phyloP scores from a whole-genome alignment of 306 rosid species.

The Vigna angularis region DNA sequence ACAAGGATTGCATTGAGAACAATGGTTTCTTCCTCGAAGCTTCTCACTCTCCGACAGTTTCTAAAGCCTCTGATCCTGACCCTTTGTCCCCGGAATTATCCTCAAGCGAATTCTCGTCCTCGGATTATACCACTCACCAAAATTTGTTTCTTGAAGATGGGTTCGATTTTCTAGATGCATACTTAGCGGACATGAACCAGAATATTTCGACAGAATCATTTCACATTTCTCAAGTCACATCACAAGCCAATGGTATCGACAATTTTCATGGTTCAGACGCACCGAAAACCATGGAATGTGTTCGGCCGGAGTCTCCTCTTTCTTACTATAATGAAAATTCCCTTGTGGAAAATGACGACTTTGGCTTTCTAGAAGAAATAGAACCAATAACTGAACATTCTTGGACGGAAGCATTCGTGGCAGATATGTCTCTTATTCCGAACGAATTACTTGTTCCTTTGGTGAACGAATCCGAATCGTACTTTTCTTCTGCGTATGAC shows the following conservation, averaged over 20 bases:
- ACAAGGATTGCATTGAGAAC: background rate
- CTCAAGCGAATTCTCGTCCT: conserved; percentile 16
- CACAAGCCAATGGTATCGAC: background rate
- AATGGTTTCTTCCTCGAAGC: background rate
- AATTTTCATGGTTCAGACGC: background rate
- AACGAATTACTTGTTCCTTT: background rate
- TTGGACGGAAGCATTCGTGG: background rate
- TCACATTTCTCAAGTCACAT: background rate
- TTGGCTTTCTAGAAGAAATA: background rate
- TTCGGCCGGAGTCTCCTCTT: background rate
- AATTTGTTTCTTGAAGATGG: background rate
- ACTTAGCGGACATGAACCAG: background rate
- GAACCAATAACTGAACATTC: background rate
- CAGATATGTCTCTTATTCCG: conserved; percentile 16
- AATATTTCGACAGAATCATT: conserved; percentile 27
- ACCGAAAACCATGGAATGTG: background rate
- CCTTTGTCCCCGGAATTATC: conserved; percentile 27
- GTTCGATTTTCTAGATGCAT: conserved; percentile 27
- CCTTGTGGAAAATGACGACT: background rate
- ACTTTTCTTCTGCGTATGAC: background rate
- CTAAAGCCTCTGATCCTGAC: background rate
- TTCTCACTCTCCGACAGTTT: background rate
- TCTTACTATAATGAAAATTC: background rate
- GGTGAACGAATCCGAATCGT: background rate
- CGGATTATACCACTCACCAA: background rate